Percentiles rank a stretch among this genome's conserved stretches.
These are phyloP conservation scores for Leptodermis oblonga DNA, from an alignment of 257 asterid genomes.

Conservation along the genomic window DNA sequence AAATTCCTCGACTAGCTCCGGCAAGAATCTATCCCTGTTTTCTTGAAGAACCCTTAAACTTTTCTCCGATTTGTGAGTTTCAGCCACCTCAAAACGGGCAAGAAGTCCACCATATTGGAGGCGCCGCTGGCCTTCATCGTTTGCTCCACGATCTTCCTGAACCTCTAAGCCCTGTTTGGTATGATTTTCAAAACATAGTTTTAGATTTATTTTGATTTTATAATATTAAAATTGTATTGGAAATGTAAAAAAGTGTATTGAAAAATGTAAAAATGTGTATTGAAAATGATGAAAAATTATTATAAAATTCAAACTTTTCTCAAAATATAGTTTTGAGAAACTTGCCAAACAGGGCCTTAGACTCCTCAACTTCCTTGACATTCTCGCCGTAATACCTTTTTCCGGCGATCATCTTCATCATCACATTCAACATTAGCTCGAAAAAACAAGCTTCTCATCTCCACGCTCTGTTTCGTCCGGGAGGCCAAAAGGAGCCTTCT, in stretches of 20 bases:
- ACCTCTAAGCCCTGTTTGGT: conserved; percentile 14
- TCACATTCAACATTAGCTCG: conserved; percentile 31
- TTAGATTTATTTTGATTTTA: too few species aligned
- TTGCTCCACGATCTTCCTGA: conserved; percentile 22
- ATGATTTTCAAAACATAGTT: too few species aligned
- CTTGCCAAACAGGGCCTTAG: too few species aligned
- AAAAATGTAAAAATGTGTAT: too few species aligned
- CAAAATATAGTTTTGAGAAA: too few species aligned
- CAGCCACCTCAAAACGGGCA: conserved; percentile 28
- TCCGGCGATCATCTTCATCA: conserved; percentile 43
- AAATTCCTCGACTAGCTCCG: conserved; percentile 5
- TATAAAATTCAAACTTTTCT: too few species aligned
- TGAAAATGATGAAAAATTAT: too few species aligned
- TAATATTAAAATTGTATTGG: too few species aligned
- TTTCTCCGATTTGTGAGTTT: conserved; percentile 17
- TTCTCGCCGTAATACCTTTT: conserved; percentile 35
- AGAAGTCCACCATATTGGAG: conserved; percentile 20
- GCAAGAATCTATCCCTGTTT: conserved; percentile 21
- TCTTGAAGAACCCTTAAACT: conserved; percentile 6
- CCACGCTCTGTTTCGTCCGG: conserved; percentile 20
- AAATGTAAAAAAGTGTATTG: too few species aligned
- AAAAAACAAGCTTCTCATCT: conserved; percentile 37
- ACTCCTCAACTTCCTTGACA: conserved; percentile 20
- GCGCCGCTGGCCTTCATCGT: conserved; percentile 17
- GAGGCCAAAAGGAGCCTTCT: conserved; percentile 23